Evolutionary conservation across 2,329 filamentous ascomycete genomes (phyloP).

Genomic region (Spiromastix sp.): DNA sequence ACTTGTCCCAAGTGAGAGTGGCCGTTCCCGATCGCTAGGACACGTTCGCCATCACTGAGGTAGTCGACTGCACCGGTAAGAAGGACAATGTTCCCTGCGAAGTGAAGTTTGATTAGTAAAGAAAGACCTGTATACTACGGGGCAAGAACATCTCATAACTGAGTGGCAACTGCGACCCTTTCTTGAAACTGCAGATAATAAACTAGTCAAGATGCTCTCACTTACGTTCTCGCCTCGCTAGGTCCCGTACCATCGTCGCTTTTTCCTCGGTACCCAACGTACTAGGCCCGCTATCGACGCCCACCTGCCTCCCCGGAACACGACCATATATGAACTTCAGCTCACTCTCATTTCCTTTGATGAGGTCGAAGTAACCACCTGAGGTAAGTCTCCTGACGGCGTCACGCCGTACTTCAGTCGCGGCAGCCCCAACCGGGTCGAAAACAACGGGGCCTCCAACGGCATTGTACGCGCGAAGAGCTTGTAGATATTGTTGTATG

Average conservation of each 20-base stretch:
- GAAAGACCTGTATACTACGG: neutral
- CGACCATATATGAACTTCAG: constrained; percentile 62
- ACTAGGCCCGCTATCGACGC: constrained; percentile 66
- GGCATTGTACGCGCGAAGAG: constrained; percentile 71
- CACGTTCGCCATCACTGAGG: constrained; percentile 61
- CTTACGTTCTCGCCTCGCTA: constrained; percentile 56
- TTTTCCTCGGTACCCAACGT: constrained; percentile 44
- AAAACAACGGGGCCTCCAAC: constrained; percentile 66
- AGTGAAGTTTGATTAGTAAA: no score
- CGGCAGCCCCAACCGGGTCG: constrained; percentile 85
- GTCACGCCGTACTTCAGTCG: constrained; percentile 60
- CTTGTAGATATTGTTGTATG: constrained; percentile 59
- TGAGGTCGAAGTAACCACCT: constrained; percentile 69
- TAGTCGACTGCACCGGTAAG: constrained; percentile 75
- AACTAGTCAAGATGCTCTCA: no score
- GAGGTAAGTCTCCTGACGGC: constrained; percentile 63
- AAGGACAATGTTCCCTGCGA: constrained; percentile 55
- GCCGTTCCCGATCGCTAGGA: constrained; percentile 64
- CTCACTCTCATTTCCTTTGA: constrained; percentile 91
- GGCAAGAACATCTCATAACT: constrained; percentile 3
- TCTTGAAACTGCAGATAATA: constrained; percentile 1
- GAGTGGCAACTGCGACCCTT: neutral
- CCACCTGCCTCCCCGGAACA: constrained; percentile 55
- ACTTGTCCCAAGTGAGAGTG: constrained; percentile 46
- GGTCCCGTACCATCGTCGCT: constrained; percentile 49